Evolutionary conservation across 2,329 filamentous ascomycete genomes (phyloP).

Genomic region (Tympanopsis confertula): DNA sequence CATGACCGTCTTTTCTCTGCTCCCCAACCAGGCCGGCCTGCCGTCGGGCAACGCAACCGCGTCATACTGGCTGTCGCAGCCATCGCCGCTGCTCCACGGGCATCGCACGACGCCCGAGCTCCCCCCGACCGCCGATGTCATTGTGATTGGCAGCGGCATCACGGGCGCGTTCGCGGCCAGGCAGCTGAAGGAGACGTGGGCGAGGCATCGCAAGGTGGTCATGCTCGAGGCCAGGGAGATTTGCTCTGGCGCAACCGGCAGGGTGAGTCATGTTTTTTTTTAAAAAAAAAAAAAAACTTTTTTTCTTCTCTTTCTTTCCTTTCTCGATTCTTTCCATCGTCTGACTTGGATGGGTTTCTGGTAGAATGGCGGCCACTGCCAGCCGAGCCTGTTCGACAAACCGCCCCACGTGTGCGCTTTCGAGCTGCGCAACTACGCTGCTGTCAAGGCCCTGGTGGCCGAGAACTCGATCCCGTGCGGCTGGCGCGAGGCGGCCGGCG

Average conservation of each 20-base stretch:
- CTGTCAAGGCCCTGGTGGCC: constrained; percentile 44
- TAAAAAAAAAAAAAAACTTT: constrained; percentile 1
- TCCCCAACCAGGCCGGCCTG: constrained; percentile 33
- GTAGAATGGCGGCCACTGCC: constrained; percentile 63
- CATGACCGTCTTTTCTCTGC: constrained; percentile 10
- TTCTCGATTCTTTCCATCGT: background rate
- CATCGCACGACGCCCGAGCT: constrained; percentile 55
- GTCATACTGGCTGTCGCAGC: constrained; percentile 66
- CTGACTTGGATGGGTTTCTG: constrained; percentile 1
- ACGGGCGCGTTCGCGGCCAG: constrained; percentile 63
- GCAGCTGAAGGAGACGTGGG: constrained; percentile 36
- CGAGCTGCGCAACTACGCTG: constrained; percentile 57
- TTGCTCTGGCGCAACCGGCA: constrained; percentile 74
- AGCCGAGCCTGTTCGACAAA: constrained; percentile 55
- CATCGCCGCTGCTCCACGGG: constrained; percentile 50
- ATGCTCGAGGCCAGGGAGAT: constrained; percentile 70
- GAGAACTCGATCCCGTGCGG: constrained; percentile 54
- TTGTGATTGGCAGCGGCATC: constrained; percentile 67
- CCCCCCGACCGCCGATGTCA: constrained; percentile 51
- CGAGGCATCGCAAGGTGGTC: constrained; percentile 41
- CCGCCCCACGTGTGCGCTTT: constrained; percentile 54
- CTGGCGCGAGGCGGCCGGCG: constrained; percentile 51
- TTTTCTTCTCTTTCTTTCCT: background rate
- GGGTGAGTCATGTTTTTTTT: constrained; percentile 35
- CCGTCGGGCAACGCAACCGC: constrained; percentile 47